Conservation (phyloP, 148 eudicot species). For the Camellia japonica region DNA sequence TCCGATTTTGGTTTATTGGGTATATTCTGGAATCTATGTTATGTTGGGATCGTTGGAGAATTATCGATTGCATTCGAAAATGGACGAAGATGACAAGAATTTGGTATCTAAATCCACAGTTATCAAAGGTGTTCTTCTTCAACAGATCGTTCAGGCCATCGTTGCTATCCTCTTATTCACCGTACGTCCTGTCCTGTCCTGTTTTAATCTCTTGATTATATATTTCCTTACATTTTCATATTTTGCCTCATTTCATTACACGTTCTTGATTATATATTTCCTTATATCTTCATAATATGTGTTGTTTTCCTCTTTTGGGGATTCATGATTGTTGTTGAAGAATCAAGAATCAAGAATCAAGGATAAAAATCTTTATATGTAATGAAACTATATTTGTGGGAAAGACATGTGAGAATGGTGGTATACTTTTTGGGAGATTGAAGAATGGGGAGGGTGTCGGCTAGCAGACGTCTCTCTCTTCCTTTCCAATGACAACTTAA, state of each 20-base stretch:
- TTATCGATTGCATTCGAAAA: conserved; percentile 63
- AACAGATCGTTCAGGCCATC: conserved; percentile 68
- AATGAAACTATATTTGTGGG: too few species aligned
- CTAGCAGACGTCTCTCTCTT: too few species aligned
- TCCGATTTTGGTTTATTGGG: conserved; percentile 82
- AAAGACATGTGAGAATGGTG: too few species aligned
- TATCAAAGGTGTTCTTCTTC: conserved; percentile 79
- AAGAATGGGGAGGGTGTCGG: too few species aligned
- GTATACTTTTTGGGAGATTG: too few species aligned
- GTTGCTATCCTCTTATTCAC: conserved; percentile 65
- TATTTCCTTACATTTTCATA: too few species aligned
- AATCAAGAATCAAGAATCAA: background rate
- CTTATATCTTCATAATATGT: background rate
- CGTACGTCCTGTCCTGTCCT: conserved; percentile 32
- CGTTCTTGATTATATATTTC: too few species aligned
- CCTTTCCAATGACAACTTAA: too few species aligned
- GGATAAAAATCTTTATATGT: too few species aligned
- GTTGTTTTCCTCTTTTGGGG: background rate
- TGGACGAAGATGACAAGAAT: conserved; percentile 86
- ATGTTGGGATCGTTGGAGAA: conserved; percentile 48
- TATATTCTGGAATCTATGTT: conserved; percentile 66
- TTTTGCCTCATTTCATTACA: too few species aligned
- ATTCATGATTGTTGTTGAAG: background rate
- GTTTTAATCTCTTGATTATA: too few species aligned
- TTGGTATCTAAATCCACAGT: conserved; percentile 59